Base-by-base conservation (phyloP, 805 yeast species). In the Tetrapisispora fleetii region DNA sequence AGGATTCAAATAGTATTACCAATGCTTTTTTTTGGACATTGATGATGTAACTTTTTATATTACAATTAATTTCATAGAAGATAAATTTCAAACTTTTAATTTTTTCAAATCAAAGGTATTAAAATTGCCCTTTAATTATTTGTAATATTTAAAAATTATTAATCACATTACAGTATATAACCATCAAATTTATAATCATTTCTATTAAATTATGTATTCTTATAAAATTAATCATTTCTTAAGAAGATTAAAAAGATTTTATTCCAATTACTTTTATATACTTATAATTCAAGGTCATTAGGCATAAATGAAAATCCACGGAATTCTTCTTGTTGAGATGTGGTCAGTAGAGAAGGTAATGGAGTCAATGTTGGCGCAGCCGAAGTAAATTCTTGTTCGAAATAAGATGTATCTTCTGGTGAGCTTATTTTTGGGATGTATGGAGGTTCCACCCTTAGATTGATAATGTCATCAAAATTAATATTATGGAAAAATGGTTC, bases 351-450 rank as follows among this genome's bases (percentile, higher is more conserved):
- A 30, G 95, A 83, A 52, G 88, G 91, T 44, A 93, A 90, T 2
- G 99, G 99, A 1, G 99, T 93, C 67, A 91, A 75, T 45, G 95
- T 83, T 35, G 98, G 96, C 35, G 93, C 84, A 60, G 93, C 97
- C 0, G 89, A 79, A 0, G 99, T 93, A 63, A 93, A 93, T 64
- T 89, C 96, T 58, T 83, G 85, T 68, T 93, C 99, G 63, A 93
- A 93, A 70, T 88, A 88, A 2, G 93, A 78, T 42, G 90, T 89
- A 67, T 90, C 98, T 49, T 90, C 89, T 45, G 91, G 95, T 44
- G 88, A 81, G 48, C 79, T 80, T 46, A 93, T 76, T 56, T 85
- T 89, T 1, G 99, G 99, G 48, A 86, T 72, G 64, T 81, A 93
- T 37, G 99, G 99, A 1, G 98, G 95, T 48, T 80, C 79, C 24